Evolutionary conservation across 352 stramenopile species (phyloP).

Genomic region (Phytophthora uliginosa): DNA sequence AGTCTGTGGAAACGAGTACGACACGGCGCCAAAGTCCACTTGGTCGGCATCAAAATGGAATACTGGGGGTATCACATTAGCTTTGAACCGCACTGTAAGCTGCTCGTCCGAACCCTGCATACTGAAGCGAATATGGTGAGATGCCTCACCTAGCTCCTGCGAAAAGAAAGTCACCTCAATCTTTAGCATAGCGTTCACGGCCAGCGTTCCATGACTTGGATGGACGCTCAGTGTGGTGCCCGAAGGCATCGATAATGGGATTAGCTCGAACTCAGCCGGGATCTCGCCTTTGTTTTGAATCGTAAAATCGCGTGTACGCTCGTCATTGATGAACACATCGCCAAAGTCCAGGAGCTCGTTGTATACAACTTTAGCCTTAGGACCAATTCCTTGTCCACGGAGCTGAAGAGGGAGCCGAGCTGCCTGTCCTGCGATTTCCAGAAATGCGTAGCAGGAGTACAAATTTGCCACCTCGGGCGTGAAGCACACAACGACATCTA

Average conservation of each 20-base stretch:
- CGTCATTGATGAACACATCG: conserved; percentile 95
- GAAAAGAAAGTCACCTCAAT: conserved; percentile 91
- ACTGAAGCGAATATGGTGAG: conserved; percentile 84
- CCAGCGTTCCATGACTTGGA: conserved; percentile 64
- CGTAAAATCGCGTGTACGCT: conserved; percentile 89
- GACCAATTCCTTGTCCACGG: conserved; percentile 92
- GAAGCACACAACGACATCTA: conserved; percentile 94
- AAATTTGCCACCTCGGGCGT: conserved; percentile 80
- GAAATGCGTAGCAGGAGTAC: conserved; percentile 86
- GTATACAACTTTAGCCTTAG: conserved; percentile 94
- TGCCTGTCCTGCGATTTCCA: conserved; percentile 94
- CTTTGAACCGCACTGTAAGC: conserved; percentile 87
- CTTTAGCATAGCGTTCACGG: conserved; percentile 84
- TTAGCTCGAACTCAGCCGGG: conserved; percentile 77
- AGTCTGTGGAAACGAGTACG: conserved; percentile 92
- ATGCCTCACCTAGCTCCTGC: conserved; percentile 89
- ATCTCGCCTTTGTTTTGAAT: conserved; percentile 97
- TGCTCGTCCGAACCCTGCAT: conserved; percentile 91
- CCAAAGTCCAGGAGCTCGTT: conserved; percentile 96
- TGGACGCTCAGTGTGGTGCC: conserved; percentile 54
- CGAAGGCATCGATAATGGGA: conserved; percentile 47
- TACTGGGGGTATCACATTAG: conserved; percentile 93
- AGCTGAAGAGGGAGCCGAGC: conserved; percentile 91
- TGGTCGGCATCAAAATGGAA: conserved; percentile 93
- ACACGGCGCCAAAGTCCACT: conserved; percentile 94